Evolutionary conservation across 129 eudicot genomes (phyloP), one percentile per base, ranked within the genome.

Genomic region (Deinandra increscens): DNA sequence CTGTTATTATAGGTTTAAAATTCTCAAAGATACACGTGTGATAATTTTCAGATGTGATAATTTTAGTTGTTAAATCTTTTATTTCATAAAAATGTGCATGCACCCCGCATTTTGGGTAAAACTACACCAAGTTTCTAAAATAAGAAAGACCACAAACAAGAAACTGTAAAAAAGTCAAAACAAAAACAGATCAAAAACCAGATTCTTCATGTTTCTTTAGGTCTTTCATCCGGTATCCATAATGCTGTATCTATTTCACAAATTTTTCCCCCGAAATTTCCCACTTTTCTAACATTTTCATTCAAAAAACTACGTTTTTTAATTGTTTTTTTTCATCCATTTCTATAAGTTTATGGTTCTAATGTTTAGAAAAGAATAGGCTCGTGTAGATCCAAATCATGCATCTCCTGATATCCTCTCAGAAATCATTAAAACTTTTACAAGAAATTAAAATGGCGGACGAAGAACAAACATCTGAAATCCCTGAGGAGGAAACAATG

Each of bases 141-240:
- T 10, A 5, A 61, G 76, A 77, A 69, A 69, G 58, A 77, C 66
- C 76, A 69, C 71, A 61, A 77, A 69, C 71, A 77, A 77, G 61
- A 61, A 50, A 29, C 11, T 61, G 5, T 36, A 58, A 37, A 49
- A 62, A 69, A 49, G 60, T 65, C 54, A 69, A 49, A 64, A 60
- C 39, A 66, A 50, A 51, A 69, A 68, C 12, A 20, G 31, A 76
- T 76, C 76, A 76, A 69, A 49, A 11, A 75, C 17, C 37, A 65
- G 34, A 26, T 26, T 26, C 31, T 26, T 26, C 31, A 26, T 26
- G 31, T 11, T 29, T 54, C 18, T 68, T 34, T 1, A 50, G 69
- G 37, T 18, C 76, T 39, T 77, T 75, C 54, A 69, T 69, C 76
- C 43, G 26, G n/a, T 5, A 31, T 49, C 33, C 22, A 69, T 26